phyloP scores from a whole-genome alignment of 129 eudicot species.

The Flaveria linearis region DNA sequence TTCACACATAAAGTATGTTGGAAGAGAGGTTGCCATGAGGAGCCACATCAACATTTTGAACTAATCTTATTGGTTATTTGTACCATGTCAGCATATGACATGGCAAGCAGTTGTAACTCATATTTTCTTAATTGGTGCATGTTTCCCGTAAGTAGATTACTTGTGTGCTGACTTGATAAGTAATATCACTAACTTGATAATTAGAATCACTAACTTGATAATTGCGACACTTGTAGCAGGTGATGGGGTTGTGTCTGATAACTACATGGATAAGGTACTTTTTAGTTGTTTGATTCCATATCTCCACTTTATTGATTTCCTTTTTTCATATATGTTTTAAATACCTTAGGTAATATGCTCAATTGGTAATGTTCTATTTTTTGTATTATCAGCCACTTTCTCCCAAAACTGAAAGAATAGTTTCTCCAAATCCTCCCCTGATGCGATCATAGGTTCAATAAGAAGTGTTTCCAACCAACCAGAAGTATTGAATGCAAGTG shows the following conservation, averaged over 20 bases:
- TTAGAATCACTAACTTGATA: not conserved
- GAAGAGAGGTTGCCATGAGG: slow-evolving; percentile 3
- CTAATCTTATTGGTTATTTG: slow-evolving; percentile 2
- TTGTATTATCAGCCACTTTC: slow-evolving; percentile 62
- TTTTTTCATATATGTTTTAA: slow-evolving; percentile 23
- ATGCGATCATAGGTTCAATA: slow-evolving; percentile 59
- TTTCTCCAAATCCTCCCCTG: slow-evolving; percentile 63
- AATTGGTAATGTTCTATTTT: slow-evolving; percentile 9
- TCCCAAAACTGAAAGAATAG: slow-evolving; percentile 80
- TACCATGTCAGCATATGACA: slow-evolving; percentile 17
- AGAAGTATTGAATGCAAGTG: slow-evolving; percentile 55
- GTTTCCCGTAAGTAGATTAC: too few species aligned
- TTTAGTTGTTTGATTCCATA: not conserved
- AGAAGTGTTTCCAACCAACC: slow-evolving; percentile 49
- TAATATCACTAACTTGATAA: too few species aligned
- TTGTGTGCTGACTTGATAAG: too few species aligned
- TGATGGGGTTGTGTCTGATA: slow-evolving; percentile 57
- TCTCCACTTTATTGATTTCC: not conserved
- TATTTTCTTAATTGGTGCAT: not conserved
- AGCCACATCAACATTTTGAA: not conserved
- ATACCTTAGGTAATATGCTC: slow-evolving; percentile 32
- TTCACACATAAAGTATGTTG: too few species aligned
- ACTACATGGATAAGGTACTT: slow-evolving; percentile 64
- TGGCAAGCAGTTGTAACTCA: not conserved
- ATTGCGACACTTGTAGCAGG: slow-evolving; percentile 41